Percentiles rank a stretch among this genome's conserved stretches.
Conservation (phyloP, 2,329 filamentous ascomycete species). For the Apiospora phragmitis region DNA sequence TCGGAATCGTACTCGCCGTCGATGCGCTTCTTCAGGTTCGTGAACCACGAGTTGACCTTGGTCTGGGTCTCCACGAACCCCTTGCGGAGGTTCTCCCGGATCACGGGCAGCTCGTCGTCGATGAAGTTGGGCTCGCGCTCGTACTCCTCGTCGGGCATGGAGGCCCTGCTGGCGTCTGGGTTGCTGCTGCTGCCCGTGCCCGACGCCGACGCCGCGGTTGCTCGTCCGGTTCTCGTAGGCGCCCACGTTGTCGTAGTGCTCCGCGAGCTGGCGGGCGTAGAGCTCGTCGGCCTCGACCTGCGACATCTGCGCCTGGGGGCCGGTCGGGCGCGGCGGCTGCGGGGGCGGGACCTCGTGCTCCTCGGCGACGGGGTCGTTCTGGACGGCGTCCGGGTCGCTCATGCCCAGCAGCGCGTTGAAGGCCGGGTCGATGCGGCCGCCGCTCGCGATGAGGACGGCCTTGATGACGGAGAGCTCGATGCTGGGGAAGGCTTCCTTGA, state of each 20-base stretch:
- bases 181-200: conserved; percentile 14
- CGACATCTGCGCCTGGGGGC: conserved; percentile 60
- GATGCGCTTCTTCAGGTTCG: conserved; percentile 86
- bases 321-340: conserved; percentile 76
- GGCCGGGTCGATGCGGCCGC: conserved; percentile 84
- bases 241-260: conserved; percentile 75
- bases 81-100: conserved; percentile 89
- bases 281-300: conserved; percentile 90
- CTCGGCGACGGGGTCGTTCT: conserved; percentile 45
- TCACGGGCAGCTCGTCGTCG: conserved; percentile 92
- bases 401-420: conserved; percentile 95
- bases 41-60: conserved; percentile 92
- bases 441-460: conserved; percentile 83
- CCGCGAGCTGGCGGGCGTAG: conserved; percentile 88
- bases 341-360: conserved; percentile 65
- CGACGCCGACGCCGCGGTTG: conserved; percentile 37
- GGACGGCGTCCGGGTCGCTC: conserved; percentile 73
- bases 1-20: conserved; percentile 83
- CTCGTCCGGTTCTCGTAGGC: conserved; percentile 59
- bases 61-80: conserved; percentile 93
- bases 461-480: conserved; percentile 81
- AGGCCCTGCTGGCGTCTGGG: conserved; percentile 51
- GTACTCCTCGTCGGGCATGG: conserved; percentile 55
- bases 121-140: conserved; percentile 86
- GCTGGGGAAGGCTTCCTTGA: conserved; percentile 90